Conservation (phyloP, 345 rosid genomes). For the Kernera saxatilis region DNA sequence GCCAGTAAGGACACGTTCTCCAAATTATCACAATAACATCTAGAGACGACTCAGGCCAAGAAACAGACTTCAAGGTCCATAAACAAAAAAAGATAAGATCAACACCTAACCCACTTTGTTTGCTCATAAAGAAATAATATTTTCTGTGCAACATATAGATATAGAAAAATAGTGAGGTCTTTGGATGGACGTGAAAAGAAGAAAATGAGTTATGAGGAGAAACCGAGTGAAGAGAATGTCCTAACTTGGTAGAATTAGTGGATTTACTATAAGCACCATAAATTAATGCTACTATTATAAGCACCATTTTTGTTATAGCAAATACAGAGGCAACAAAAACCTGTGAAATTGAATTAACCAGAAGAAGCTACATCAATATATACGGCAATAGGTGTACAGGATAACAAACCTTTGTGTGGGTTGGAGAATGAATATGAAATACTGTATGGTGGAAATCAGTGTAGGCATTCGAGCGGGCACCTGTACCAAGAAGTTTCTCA, state of each 20-base stretch:
- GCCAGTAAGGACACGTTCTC: not conserved
- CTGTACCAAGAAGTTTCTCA: constrained; percentile 97
- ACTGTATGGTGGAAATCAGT: constrained; percentile 99
- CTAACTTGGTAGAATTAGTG: not conserved
- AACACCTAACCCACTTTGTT: not conserved
- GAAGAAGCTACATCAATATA: not conserved
- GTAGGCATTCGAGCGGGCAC: constrained; percentile 97
- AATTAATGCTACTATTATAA: not conserved
- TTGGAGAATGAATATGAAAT: constrained; percentile 97
- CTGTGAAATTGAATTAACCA: not conserved
- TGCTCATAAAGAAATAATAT: not conserved
- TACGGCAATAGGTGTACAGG: not conserved
- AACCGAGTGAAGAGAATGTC: not conserved
- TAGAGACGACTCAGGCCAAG: not conserved
- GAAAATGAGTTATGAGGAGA: not conserved
- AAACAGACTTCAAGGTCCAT: not conserved
- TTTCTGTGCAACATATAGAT: not conserved
- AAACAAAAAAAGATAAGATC: constrained; percentile 2
- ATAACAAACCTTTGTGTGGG: constrained; percentile 72
- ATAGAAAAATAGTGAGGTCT: not conserved
- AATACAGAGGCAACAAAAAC: constrained; percentile 3
- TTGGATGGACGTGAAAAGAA: not conserved
- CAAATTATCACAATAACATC: constrained; percentile 5
- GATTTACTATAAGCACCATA: not conserved
- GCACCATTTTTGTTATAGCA: not conserved